Conservation (phyloP, 129 eudicot genomes). For the Tagetes erecta region DNA sequence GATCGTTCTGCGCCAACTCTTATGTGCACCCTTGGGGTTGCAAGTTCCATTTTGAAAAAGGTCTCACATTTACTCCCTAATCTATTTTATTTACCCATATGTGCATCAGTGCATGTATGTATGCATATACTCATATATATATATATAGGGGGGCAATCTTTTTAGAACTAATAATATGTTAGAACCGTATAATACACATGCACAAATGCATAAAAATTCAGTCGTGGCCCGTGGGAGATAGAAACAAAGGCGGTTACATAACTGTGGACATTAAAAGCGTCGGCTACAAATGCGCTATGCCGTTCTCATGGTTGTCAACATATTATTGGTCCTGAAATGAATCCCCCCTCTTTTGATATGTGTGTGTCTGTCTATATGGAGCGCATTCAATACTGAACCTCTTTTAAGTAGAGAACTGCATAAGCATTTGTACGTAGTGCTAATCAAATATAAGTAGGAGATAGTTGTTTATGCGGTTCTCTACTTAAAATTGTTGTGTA, state of each 20-base stretch:
- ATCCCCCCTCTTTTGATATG: no score
- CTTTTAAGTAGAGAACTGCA: background rate
- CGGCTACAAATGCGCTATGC: no score
- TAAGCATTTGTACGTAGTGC: background rate
- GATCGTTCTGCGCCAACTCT: slow-evolving; percentile 97
- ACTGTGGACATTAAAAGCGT: no score
- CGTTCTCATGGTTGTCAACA: no score
- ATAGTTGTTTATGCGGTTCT: background rate
- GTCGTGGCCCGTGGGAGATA: no score
- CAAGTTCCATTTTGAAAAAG: slow-evolving; percentile 86
- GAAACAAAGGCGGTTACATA: no score
- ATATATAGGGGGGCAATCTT: background rate
- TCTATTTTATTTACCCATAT: background rate
- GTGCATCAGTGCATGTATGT: no score
- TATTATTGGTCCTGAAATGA: no score
- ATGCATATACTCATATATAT: background rate
- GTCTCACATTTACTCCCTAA: slow-evolving; percentile 30
- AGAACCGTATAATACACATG: no score
- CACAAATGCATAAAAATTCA: no score
- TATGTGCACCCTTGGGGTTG: slow-evolving; percentile 94
- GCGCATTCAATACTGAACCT: background rate
- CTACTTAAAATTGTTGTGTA: background rate
- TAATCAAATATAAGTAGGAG: background rate
- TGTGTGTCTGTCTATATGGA: no score
- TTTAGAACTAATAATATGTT: no score